Evolutionary conservation across 192 early-diverging fungal species (phyloP), one percentile per base, ranked within the genome.

Genomic region (Thamnidium elegans): DNA sequence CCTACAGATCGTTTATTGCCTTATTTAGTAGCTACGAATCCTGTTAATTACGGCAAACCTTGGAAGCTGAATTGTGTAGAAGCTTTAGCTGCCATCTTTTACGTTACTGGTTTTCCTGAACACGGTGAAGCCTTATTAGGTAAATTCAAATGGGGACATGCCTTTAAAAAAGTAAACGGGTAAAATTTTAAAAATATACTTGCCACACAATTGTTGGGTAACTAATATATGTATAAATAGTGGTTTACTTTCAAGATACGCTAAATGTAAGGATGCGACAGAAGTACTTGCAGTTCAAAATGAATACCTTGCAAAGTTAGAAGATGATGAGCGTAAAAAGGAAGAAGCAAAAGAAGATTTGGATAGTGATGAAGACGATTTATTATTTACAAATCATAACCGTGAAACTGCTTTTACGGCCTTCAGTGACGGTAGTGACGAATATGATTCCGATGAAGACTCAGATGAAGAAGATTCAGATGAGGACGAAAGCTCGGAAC

Each of bases 41-140:
- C 94, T 4, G 94, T 97, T 51, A 99, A 99, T 74, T 98, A 99
- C 76, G 97, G 97, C 21, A 87, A 86, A 59, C 95, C 96, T 17
- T 94, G 88, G 87, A 92, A 93, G 58, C 79, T 99, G 62, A 99
- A 98, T 74, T 98, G 95, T 77, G 97, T 88, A 14, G 97, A 99
- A 72, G 97, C 97, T 1, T 82, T 97, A 67, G 97, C 97, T 10
- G 97, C 95, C 0, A 86, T 86, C 34, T 92, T 95, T 62, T 97
- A 89, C 67, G 94, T 99, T 39, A 86, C 87, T 17, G 96, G 83
- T n/a, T 85, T 77, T 50, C 79, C 79, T 55, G 78, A 79, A 45
- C 72, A 85, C 43, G 83, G 92, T 17, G 89, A 94, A 67, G 78
- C 80, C 13, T 67, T 98, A 36, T 80, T 99, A 63, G 76, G 76